Base-by-base conservation (phyloP, 148 eudicot species). In the Polygonum maritimum region DNA sequence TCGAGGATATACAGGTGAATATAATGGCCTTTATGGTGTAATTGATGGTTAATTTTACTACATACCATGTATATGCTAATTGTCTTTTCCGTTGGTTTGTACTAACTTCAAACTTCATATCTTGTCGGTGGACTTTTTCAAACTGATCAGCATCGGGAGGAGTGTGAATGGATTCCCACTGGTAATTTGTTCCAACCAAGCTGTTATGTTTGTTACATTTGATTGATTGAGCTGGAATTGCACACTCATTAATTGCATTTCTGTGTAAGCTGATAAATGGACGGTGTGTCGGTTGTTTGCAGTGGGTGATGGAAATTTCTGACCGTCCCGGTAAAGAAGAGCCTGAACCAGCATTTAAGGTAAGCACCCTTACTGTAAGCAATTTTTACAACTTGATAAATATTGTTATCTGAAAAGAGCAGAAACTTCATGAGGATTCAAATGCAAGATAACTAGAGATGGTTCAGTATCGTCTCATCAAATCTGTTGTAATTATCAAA, bases 311-410 rank as follows among this genome's bases (percentile, higher is more conserved):
- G 79, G 99, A 95, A 81, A 79, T 95, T 76, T 87, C 97, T 75
- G 92, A 95, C 79, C 85, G 81, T 79, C 99, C 99, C 1, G 97
- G 94, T 38, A 83, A 80, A 76, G 90, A 89, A 74, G 99, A 95
- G 84, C 88, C 92, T 71, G 89, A 95, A 82, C 97, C 99, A 79
- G 92, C 98, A 78, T 95, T 95, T 80, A 95, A 95, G 96, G 98
- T 92, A 81, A 49, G 62, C 71, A 67, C 44, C 71, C 38, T 67
- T 36, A 36, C 36, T 35, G 38, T 15, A 67, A 35, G 71, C 71
- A 26, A 26, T 35, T 67, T 38, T 67, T 67, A 36, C 5, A 51
- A 51, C 18, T 67, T 38, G 45, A 67, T 7, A 26, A 22, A 35
- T 31, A 16, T 26, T 51, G 55, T 51, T 51, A 2, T 4, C 19